These are phyloP conservation scores for Vitis hybrid DNA, from an alignment of 177 flowering plant species.

Conservation along the genomic window DNA sequence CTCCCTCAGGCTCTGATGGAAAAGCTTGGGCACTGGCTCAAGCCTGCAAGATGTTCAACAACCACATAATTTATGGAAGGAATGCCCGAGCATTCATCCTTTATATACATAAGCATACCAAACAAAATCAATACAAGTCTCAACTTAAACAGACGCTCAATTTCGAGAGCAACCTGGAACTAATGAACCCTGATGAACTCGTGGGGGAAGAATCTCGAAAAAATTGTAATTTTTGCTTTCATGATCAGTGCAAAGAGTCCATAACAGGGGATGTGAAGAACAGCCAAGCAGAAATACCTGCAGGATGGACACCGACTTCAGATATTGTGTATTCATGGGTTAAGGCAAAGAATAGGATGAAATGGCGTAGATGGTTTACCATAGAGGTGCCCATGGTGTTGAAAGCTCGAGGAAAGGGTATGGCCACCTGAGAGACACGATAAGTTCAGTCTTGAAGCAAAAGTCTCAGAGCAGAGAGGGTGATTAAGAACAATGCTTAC, in stretches of 20 bases:
- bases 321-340: not conserved
- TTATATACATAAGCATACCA: too few relatives aligned
- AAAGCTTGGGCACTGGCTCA: too few relatives aligned
- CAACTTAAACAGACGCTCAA: not conserved
- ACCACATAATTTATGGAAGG: too few relatives aligned
- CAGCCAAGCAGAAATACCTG: conserved; percentile 62
- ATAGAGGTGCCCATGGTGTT: conserved; percentile 79
- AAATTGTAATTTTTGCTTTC: conserved; percentile 38
- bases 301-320: not conserved
- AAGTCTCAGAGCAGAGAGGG: too few relatives aligned
- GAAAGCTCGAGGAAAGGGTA: conserved; percentile 86
- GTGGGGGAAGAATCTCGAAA: conserved; percentile 52
- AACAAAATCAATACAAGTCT: not conserved
- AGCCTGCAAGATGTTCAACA: too few relatives aligned
- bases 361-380: conserved; percentile 38
- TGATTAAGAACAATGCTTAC: conserved; percentile 26
- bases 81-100: too few relatives aligned
- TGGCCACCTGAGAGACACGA: conserved; percentile 76
- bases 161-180: not conserved
- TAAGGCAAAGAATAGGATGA: not conserved
- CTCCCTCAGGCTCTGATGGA: too few relatives aligned
- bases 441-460: conserved; percentile 4
- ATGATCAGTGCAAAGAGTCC: conserved; percentile 51
- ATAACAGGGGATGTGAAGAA: conserved; percentile 78
- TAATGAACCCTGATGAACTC: conserved; percentile 39